Conservation (phyloP, 495 filamentous ascomycete genomes). For the Penicillium coffeae region DNA sequence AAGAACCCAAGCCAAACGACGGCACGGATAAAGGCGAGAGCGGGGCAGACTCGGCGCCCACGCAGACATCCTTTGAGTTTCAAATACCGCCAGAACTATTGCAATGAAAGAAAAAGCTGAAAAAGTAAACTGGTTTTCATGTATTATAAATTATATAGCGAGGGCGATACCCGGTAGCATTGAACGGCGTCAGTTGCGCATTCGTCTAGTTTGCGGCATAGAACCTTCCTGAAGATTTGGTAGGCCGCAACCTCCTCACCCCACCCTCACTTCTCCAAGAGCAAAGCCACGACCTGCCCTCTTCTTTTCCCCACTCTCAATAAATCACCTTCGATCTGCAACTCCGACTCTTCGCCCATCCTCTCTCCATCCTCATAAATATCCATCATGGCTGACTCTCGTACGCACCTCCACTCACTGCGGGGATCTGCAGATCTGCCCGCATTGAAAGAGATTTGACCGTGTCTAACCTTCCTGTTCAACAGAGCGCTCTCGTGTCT, state of each 20-base stretch:
- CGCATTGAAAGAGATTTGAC: constrained; percentile 8
- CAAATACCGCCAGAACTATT: constrained; percentile 38
- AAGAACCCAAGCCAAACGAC: constrained; percentile 33
- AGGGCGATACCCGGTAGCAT: constrained; percentile 6
- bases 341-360: constrained; percentile 4
- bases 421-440: constrained; percentile 25
- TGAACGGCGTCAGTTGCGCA: not conserved
- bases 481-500: constrained; percentile 65
- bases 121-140: constrained; percentile 8
- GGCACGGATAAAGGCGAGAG: constrained; percentile 16
- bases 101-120: constrained; percentile 21
- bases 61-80: constrained; percentile 32
- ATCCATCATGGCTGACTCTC: constrained; percentile 33
- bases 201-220: constrained; percentile 22
- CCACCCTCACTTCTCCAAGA: not conserved
- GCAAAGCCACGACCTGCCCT: not conserved
- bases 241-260: constrained; percentile 13
- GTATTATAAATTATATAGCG: constrained; percentile 9
- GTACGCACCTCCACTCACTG: constrained; percentile 31
- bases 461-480: constrained; percentile 16
- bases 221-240: constrained; percentile 48
- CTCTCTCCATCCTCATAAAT: not conserved
- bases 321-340: not conserved
- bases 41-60: constrained; percentile 12
- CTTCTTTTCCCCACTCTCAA: constrained; percentile 4